Base-by-base conservation (phyloP, 176 grass and related monocot species). In the maize (Zea mays) region DNA sequence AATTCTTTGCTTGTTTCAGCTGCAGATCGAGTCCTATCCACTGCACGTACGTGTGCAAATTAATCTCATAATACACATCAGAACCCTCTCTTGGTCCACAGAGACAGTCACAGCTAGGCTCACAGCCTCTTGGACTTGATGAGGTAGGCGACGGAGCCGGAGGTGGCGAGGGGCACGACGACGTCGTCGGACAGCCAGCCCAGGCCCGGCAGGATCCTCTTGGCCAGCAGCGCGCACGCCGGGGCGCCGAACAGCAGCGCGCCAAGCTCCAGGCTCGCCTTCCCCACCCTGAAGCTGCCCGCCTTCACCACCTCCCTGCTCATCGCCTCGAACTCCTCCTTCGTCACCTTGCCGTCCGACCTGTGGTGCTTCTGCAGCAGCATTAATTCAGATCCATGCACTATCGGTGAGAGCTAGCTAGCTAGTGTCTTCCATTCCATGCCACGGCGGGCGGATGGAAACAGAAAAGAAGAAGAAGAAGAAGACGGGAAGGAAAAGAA, bases 131-230 rank as follows among this genome's bases (percentile, higher is more conserved):
- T 79, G 2, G 85, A 41, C 52, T 58, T 84, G 48, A 82, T 44
- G 65, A 90, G 82, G 16, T 73, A 60, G 0, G 77, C 35, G 62
- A 88, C 90, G 15, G 85, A 81, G 15, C 41, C 79, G 12, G 90
- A 84, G 43, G 93, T 97, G 48, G 83, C 85, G 1, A 63, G 15
- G 2, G 90, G 88, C 62, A 97, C 42, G 12, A 87, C 58, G 52
- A 88, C 55, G 82, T 97, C 90, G 51, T 93, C 90, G 4, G 90
- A 80, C 4, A 90, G 4, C 65, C 77, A 83, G 4, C n/a, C 69
- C 3, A 73, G 75, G 14, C 90, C 88, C 37, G 90, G 90, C 41
- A 97, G 34, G 19, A 87, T 7, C 70, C 59, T 88, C 85, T 90
- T 97, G 0, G 55, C 59, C 0, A 82, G 1, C 3, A 93, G 12